These are phyloP conservation scores for Hymenoscyphus scutula DNA, from an alignment of 2,329 filamentous ascomycete genomes.

Conservation along the genomic window DNA sequence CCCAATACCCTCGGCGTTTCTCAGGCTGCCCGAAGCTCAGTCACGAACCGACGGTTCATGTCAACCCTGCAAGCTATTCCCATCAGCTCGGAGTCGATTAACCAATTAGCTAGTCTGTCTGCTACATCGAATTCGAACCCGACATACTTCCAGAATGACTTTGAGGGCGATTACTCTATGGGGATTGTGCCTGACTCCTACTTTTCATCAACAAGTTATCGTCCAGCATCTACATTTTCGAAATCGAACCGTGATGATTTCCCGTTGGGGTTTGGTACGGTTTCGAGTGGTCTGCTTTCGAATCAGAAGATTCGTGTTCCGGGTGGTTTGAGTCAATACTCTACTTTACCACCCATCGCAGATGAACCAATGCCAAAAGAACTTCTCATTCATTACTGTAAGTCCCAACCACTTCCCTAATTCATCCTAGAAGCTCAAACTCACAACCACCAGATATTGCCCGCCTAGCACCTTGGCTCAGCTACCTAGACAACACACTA, in stretches of 20 bases:
- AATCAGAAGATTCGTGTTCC: slow-evolving; percentile 6
- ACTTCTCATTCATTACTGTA: slow-evolving; percentile 10
- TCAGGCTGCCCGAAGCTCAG: not conserved
- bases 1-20: not conserved
- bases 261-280: not conserved
- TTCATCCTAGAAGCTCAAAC: not conserved
- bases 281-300: slow-evolving; percentile 6
- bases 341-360: not conserved
- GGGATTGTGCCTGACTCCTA: not conserved
- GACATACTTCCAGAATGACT: not conserved
- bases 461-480: slow-evolving; percentile 10
- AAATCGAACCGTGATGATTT: not conserved
- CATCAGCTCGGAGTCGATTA: slow-evolving; percentile 8
- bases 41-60: not conserved
- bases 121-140: not conserved
- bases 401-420: not conserved
- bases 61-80: not conserved
- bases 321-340: slow-evolving; percentile 7
- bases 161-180: not conserved
- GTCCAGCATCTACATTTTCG: not conserved
- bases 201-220: not conserved
- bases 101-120: not conserved
- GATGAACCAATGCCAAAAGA: slow-evolving; percentile 9
- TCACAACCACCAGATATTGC: not conserved
- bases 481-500: slow-evolving; percentile 10